These are phyloP conservation scores for Cystobasidium pallidum DNA, from an alignment of 1,284 basidiomycete species.

Conservation along the genomic window DNA sequence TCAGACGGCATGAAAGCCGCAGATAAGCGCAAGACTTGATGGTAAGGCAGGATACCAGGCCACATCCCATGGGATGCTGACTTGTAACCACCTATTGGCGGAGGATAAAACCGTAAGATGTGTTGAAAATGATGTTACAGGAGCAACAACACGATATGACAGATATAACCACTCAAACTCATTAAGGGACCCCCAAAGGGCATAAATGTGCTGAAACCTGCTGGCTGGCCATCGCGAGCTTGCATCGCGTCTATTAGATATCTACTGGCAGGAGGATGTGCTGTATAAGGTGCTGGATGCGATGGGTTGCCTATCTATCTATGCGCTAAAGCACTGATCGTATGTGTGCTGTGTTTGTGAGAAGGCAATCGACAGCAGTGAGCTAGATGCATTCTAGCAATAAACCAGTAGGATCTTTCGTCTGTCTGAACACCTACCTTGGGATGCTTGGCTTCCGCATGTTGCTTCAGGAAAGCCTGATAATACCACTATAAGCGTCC, in stretches of 20 bases:
- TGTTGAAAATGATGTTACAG: not conserved
- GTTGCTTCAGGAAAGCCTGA: slow-evolving; percentile 31
- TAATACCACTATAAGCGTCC: not conserved
- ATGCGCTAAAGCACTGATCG: slow-evolving; percentile 1
- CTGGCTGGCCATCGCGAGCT: not conserved
- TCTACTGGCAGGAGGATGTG: not conserved
- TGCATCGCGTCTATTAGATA: not conserved
- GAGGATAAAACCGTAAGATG: too few relatives aligned
- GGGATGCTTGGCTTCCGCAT: slow-evolving; percentile 31
- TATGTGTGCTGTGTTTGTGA: not conserved
- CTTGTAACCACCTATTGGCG: too few relatives aligned
- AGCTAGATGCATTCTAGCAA: not conserved
- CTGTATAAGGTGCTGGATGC: not conserved
- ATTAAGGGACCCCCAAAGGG: not conserved
- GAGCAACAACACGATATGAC: not conserved
- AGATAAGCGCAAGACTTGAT: too few relatives aligned
- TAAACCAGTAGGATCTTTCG: not conserved
- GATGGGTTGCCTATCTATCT: not conserved
- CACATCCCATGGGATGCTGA: too few relatives aligned
- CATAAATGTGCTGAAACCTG: not conserved
- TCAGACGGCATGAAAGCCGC: too few relatives aligned
- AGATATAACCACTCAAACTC: not conserved
- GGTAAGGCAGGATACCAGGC: too few relatives aligned
- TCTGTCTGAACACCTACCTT: slow-evolving; percentile 11
- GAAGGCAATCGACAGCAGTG: not conserved